These are phyloP conservation scores for Trametes gibbosa DNA, from an alignment of 768 basidiomycete species.

Conservation along the genomic window DNA sequence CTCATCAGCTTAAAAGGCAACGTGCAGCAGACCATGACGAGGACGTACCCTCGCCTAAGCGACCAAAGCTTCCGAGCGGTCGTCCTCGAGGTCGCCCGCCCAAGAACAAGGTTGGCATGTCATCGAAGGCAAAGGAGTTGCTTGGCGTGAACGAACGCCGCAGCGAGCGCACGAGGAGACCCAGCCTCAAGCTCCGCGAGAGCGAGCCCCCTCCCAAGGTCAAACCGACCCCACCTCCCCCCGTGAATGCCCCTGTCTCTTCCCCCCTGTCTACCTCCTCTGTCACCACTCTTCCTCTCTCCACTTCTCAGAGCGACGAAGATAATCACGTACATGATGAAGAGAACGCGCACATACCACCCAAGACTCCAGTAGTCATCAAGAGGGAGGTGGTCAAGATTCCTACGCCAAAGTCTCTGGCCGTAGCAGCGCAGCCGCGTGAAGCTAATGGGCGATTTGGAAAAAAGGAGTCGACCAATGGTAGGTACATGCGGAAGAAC, in stretches of 20 bases:
- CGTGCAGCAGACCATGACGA: conserved; percentile 12
- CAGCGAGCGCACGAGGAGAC: conserved; percentile 31
- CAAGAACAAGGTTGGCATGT: conserved; percentile 28
- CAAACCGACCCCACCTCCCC: conserved; percentile 3
- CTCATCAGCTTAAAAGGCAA: conserved; percentile 19
- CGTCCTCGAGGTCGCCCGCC: conserved; percentile 26
- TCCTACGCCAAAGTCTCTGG: conserved; percentile 41
- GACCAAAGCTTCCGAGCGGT: conserved; percentile 38
- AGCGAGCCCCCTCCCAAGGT: conserved; percentile 23
- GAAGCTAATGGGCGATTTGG: conserved; percentile 66
- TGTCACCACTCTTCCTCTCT: neutral
- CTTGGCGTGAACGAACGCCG: conserved; percentile 27
- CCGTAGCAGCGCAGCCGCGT: conserved; percentile 54
- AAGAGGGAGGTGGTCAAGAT: conserved; percentile 14
- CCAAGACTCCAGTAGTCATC: neutral
- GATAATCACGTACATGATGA: conserved; percentile 6
- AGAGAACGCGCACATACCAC: conserved; percentile 3
- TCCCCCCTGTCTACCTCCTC: conserved; percentile 4
- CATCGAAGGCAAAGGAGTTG: conserved; percentile 22
- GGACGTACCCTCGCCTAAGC: conserved; percentile 43
- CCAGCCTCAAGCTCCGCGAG: conserved; percentile 34
- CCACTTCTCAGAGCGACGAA: conserved; percentile 8
- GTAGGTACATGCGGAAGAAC: conserved; percentile 40
- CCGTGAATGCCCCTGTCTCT: conserved; percentile 15
- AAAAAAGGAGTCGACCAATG: conserved; percentile 52